These are phyloP conservation scores for Populus euphratica DNA, from an alignment of 345 rosid species.

Conservation along the genomic window DNA sequence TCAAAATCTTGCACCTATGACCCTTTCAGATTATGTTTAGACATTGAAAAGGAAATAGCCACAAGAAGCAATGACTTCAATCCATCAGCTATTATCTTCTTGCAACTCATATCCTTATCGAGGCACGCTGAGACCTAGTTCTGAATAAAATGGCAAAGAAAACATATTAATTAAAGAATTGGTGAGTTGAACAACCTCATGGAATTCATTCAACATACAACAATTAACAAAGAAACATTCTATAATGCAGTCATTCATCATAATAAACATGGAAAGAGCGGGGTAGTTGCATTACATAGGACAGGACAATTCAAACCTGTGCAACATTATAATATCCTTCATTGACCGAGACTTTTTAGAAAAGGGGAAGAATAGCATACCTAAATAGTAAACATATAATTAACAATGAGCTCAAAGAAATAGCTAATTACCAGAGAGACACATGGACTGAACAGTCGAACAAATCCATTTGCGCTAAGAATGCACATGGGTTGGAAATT, in stretches of 20 bases:
- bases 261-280: background rate
- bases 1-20: conserved; percentile 6
- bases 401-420: background rate
- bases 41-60: background rate
- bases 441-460: background rate
- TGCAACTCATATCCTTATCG: conserved; percentile 41
- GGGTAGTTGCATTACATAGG: background rate
- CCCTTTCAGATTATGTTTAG: background rate
- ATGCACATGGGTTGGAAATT: background rate
- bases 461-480: background rate
- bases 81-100: conserved; percentile 13
- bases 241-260: background rate
- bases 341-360: background rate
- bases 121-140: conserved; percentile 74
- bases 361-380: background rate
- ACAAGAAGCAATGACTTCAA: background rate
- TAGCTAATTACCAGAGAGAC: background rate
- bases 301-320: background rate
- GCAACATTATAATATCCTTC: background rate
- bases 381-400: background rate
- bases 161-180: background rate
- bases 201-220: background rate
- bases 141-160: conserved; percentile 38
- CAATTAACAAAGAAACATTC: background rate
- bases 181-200: background rate